These are phyloP conservation scores for Chromosphaera perkinsii DNA, from an alignment of 208 protist genomes.

Conservation along the genomic window DNA sequence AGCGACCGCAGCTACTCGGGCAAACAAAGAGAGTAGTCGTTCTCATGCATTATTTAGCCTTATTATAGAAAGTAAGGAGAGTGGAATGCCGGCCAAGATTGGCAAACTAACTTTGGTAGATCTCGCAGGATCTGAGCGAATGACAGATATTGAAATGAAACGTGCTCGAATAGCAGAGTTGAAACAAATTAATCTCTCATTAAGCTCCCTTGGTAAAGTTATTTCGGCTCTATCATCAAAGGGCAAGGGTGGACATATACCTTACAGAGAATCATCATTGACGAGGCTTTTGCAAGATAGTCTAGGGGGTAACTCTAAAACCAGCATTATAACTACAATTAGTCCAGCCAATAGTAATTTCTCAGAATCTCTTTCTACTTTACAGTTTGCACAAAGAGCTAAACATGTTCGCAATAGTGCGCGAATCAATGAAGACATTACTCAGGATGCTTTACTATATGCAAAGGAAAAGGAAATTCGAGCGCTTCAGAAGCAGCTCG, in stretches of 20 bases:
- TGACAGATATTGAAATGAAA: slow-evolving; percentile 27
- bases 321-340: slow-evolving; percentile 4
- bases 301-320: slow-evolving; percentile 19
- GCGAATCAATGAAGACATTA: too few relatives aligned
- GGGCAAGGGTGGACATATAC: slow-evolving; percentile 44
- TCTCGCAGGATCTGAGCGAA: slow-evolving; percentile 63
- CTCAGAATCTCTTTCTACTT: background rate
- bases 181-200: slow-evolving; percentile 10
- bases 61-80: background rate
- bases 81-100: background rate
- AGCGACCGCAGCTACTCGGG: background rate
- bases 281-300: slow-evolving; percentile 49
- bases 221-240: slow-evolving; percentile 67
- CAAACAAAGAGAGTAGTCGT: background rate
- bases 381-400: background rate
- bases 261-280: slow-evolving; percentile 55
- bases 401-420: too few relatives aligned
- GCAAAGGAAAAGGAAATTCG: too few relatives aligned
- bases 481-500: too few relatives aligned
- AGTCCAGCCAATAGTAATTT: background rate
- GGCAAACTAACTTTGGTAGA: slow-evolving; percentile 52
- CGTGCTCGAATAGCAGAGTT: slow-evolving; percentile 27
- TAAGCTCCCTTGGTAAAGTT: slow-evolving; percentile 60
- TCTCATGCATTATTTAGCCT: background rate
- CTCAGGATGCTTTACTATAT: too few relatives aligned